These are phyloP conservation scores for Fusarium stilboides DNA, from an alignment of 2,329 filamentous ascomycete species.

Conservation along the genomic window DNA sequence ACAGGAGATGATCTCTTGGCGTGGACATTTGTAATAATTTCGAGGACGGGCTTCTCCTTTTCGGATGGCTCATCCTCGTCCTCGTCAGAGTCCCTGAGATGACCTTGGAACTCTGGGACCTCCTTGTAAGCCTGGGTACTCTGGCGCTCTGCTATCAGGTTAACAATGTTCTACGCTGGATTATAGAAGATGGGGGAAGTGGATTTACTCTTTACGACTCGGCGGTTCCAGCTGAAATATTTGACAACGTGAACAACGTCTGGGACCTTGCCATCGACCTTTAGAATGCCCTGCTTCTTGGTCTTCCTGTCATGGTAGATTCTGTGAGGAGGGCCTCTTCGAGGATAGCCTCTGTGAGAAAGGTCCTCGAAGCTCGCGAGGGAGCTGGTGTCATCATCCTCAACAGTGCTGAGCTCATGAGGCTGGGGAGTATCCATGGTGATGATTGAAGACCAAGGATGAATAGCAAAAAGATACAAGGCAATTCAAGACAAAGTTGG, in stretches of 20 bases:
- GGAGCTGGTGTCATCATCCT: slow-evolving; percentile 40
- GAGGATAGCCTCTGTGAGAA: not conserved
- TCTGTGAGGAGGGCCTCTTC: not conserved
- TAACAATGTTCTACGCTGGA: slow-evolving; percentile 17
- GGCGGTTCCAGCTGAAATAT: slow-evolving; percentile 55
- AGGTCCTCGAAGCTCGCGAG: slow-evolving; percentile 47
- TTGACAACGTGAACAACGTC: slow-evolving; percentile 61
- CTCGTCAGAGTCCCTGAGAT: slow-evolving; percentile 35
- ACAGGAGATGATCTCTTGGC: slow-evolving; percentile 21
- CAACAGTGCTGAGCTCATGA: slow-evolving; percentile 26
- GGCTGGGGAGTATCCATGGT: slow-evolving; percentile 35
- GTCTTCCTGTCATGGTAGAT: not conserved
- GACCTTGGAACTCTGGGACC: slow-evolving; percentile 49
- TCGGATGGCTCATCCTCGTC: slow-evolving; percentile 18
- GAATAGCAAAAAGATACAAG: not conserved
- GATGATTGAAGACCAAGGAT: slow-evolving; percentile 2
- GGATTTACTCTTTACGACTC: slow-evolving; percentile 56
- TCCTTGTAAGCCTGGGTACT: slow-evolving; percentile 58
- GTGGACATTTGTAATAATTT: slow-evolving; percentile 60
- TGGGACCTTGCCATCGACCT: slow-evolving; percentile 56
- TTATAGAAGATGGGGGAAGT: not conserved
- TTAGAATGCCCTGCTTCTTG: slow-evolving; percentile 32
- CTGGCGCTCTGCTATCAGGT: slow-evolving; percentile 53
- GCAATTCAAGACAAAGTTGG: not conserved
- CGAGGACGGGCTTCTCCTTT: slow-evolving; percentile 57